Evolutionary conservation across 1,284 basidiomycete genomes (phyloP).

Genomic region (Schizophyllum amplum): DNA sequence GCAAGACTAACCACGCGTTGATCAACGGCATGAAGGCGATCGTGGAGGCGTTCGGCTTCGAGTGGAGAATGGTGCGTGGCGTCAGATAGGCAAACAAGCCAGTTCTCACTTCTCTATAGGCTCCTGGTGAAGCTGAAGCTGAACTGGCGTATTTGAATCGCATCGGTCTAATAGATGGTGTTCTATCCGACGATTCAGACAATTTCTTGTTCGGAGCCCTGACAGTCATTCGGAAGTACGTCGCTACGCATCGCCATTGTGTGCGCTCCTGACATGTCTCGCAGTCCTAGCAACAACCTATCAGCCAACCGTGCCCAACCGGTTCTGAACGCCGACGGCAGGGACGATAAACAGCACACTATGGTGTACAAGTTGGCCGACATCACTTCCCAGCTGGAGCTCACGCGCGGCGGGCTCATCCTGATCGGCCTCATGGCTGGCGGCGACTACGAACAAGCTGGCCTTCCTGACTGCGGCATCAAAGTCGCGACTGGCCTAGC

Average conservation of each 20-base stretch:
- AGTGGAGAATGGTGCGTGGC: conserved; percentile 70
- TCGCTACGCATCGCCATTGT: conserved; percentile 7
- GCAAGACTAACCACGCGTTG: conserved; percentile 54
- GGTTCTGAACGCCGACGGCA: conserved; percentile 53
- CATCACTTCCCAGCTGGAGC: conserved; percentile 42
- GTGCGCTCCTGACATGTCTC: conserved; percentile 8
- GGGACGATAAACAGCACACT: conserved; percentile 69
- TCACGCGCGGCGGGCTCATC: conserved; percentile 73
- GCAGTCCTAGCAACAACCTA: conserved; percentile 65
- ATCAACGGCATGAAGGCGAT: conserved; percentile 69
- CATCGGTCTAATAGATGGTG: conserved; percentile 79
- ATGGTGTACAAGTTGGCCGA: conserved; percentile 53
- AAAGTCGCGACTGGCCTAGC: conserved; percentile 62
- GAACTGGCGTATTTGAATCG: conserved; percentile 85
- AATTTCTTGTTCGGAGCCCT: conserved; percentile 85
- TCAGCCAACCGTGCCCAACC: conserved; percentile 60
- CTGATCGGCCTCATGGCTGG: conserved; percentile 83
- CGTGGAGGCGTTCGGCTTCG: conserved; percentile 83
- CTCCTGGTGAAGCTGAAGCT: conserved; percentile 94
- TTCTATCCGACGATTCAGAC: conserved; percentile 92
- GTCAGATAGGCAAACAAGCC: not conserved
- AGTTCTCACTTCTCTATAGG: conserved; percentile 32
- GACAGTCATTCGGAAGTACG: conserved; percentile 61
- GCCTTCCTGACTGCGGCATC: conserved; percentile 55
- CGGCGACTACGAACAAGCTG: conserved; percentile 82